These are phyloP conservation scores for Luvunga scandens DNA, from an alignment of 345 rosid species.

Conservation along the genomic window DNA sequence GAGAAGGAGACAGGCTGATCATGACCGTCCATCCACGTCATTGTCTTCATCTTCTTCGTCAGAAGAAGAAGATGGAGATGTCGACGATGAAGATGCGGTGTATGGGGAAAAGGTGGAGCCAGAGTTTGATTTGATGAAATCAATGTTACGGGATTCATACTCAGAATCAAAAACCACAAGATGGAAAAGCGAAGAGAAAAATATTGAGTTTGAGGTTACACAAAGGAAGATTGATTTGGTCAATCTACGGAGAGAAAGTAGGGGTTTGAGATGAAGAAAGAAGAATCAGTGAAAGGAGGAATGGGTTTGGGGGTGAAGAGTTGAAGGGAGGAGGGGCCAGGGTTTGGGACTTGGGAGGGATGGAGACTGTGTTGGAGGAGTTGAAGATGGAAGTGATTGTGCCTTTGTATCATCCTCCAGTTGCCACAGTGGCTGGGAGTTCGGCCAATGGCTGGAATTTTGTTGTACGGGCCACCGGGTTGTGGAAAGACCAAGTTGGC, in stretches of 20 bases:
- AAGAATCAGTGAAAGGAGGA: conserved; percentile 13
- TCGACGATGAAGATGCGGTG: conserved; percentile 66
- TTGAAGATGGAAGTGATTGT: conserved; percentile 69
- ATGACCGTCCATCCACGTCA: background rate
- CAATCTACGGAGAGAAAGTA: conserved; percentile 3
- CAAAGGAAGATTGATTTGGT: conserved; percentile 34
- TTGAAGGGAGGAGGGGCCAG: conserved; percentile 51
- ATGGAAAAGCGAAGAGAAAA: conserved; percentile 44
- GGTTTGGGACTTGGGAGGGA: conserved; percentile 87
- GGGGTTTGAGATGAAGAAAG: conserved; percentile 19
- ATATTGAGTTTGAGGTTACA: conserved; percentile 57
- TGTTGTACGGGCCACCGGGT: conserved; percentile 83
- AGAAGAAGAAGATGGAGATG: conserved; percentile 34
- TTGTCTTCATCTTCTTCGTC: conserved; percentile 13
- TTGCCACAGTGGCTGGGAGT: conserved; percentile 56
- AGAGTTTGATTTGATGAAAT: conserved; percentile 57
- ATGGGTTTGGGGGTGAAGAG: conserved; percentile 27
- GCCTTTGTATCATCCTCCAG: conserved; percentile 73
- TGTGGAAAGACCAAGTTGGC: conserved; percentile 85
- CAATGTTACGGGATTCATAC: conserved; percentile 47
- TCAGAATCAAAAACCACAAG: conserved; percentile 24
- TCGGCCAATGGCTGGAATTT: conserved; percentile 69
- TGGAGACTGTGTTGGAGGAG: conserved; percentile 56
- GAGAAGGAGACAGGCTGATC: conserved; percentile 19
- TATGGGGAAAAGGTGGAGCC: conserved; percentile 50